Percentiles rank a stretch among this genome's conserved stretches.
These are phyloP conservation scores for Colletotrichum siamense DNA, from an alignment of 2,329 filamentous ascomycete genomes.

Conservation along the genomic window DNA sequence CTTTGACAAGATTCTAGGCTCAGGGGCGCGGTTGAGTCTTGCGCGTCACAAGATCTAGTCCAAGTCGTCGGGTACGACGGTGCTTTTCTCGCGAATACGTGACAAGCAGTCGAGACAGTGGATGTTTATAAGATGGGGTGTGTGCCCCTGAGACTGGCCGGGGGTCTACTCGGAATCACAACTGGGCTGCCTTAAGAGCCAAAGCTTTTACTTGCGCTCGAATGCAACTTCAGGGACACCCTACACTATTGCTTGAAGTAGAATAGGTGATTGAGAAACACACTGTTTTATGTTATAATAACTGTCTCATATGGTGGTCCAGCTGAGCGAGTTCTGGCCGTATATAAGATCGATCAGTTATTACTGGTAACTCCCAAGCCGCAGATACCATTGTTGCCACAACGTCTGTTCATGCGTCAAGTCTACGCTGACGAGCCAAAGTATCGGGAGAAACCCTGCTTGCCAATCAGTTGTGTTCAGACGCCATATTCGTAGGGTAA, in stretches of 20 bases:
- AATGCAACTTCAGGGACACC: no score
- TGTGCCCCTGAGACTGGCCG: no score
- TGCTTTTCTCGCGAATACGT: background rate
- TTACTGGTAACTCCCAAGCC: background rate
- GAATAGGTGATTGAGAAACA: background rate
- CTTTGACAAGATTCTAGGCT: background rate
- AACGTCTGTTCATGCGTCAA: accelerated
- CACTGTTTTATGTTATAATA: background rate
- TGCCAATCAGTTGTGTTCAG: accelerated
- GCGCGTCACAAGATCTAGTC: no score
- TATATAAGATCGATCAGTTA: background rate
- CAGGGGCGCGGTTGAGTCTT: accelerated
- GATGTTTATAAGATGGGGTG: no score
- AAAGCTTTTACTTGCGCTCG: accelerated
- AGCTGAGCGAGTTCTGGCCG: background rate
- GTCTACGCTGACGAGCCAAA: background rate
- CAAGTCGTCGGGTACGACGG: accelerated
- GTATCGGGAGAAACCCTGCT: accelerated
- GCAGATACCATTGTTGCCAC: accelerated
- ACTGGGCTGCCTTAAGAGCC: no score
- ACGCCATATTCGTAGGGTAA: background rate
- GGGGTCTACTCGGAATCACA: no score
- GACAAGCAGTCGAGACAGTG: background rate
- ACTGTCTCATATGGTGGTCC: accelerated
- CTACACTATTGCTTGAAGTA: no score